Evolutionary conservation across 1,284 basidiomycete species (phyloP), one percentile per base, ranked within the genome.

Genomic region (Cryptococcus sp.): DNA sequence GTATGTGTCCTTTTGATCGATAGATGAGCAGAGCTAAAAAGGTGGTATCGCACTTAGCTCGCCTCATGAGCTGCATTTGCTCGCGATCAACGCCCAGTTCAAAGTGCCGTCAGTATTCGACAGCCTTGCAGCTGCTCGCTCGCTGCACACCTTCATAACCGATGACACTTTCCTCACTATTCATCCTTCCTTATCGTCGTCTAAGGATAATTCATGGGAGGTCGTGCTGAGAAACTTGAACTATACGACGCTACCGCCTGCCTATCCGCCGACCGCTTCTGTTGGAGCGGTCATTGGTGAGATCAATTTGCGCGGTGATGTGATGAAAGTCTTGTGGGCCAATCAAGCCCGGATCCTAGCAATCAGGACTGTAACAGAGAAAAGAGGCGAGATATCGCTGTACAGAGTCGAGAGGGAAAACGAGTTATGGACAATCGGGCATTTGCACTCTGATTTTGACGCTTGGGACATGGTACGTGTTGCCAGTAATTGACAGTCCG

Each of bases 61-160:
- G 17, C 22, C 39, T 16, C 55, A 59, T 37, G 55, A 63, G 15
- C 57, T 66, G 8, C 57, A 64, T 25, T 50, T 64, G 2, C 58
- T 66, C 15, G 64, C 64, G 20, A 64, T 66, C 50, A 66, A 66
- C 38, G 62, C 62, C 3, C 64, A 66, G 22, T 66, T 52, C 46
- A 58, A 57, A 3, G 40, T 62, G 6, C 59, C 64, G 1, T 50
- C 59, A 4, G 52, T 54, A 2, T 19, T 25, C 3, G 44, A 59
- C 40, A 59, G 55, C 22, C 39, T 52, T 10, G 52, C 64, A 10
- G 15, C 29, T 38, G 44, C 46, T 5, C n/a, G 45, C 3, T 51
- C 59, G 11, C 11, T 62, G n/a, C 64, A 64, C 51, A 52, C 57
- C 0, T 66, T 64, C 26, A 16, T 66, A 5, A 43, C 55, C 19